phyloP scores from a whole-genome alignment of 768 basidiomycete species.

The Tylopilus balloui region DNA sequence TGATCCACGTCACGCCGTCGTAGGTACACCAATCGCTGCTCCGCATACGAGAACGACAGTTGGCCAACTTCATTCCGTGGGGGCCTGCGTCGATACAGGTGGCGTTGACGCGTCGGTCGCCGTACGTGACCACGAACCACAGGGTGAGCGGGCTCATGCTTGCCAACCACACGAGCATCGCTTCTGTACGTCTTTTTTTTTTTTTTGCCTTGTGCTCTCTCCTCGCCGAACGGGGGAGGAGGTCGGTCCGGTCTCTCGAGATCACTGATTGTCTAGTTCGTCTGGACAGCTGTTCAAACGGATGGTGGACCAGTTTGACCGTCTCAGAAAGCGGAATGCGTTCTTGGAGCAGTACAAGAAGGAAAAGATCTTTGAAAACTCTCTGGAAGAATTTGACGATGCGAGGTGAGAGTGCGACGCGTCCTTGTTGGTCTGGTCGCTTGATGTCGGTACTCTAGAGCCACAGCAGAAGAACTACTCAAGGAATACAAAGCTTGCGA shows the following conservation, averaged over 20 bases:
- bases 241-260: no score
- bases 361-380: constrained; percentile 91
- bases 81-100: constrained; percentile 98
- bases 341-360: constrained; percentile 98
- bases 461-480: constrained; percentile 79
- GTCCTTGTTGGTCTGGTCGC: not conserved
- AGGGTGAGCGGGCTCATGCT: constrained; percentile 98
- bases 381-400: constrained; percentile 94
- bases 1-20: not conserved
- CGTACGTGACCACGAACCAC: constrained; percentile 83
- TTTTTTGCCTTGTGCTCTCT: no score
- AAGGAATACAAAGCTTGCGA: constrained; percentile 97
- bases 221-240: no score
- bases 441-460: constrained; percentile 41
- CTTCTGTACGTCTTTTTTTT: constrained; percentile 57
- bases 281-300: constrained; percentile 90
- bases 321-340: constrained; percentile 80
- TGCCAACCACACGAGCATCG: constrained; percentile 98
- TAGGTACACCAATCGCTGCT: constrained; percentile 97
- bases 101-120: constrained; percentile 85
- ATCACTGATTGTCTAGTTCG: not conserved
- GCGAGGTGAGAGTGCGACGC: constrained; percentile 58
- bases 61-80: constrained; percentile 99
- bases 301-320: constrained; percentile 93
- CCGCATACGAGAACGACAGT: constrained; percentile 91